phyloP scores from a whole-genome alignment of 768 basidiomycete species.

The Dentipellis sp. region DNA sequence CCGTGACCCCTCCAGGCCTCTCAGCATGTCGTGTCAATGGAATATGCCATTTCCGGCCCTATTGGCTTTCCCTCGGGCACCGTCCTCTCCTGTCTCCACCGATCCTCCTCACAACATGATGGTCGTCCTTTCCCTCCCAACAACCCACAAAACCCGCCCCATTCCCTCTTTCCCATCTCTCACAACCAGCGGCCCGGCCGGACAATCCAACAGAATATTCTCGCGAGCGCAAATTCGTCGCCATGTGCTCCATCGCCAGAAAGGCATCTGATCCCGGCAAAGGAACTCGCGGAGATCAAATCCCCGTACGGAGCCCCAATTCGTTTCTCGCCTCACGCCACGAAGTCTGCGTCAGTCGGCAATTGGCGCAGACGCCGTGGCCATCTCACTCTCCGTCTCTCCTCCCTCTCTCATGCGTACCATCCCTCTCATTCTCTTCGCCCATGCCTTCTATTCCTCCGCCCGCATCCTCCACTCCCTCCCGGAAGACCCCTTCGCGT shows the following conservation, averaged over 20 bases:
- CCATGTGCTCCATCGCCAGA: constrained; percentile 9
- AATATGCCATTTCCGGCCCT: constrained; percentile 14
- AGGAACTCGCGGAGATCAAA: constrained; percentile 14
- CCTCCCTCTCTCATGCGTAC: neutral
- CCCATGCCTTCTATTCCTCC: constrained; percentile 5
- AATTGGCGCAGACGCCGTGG: constrained; percentile 4
- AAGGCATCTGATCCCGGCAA: neutral
- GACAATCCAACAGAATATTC: neutral
- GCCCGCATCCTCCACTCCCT: constrained; percentile 46
- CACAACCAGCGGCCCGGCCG: neutral
- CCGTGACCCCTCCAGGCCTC: constrained; percentile 2
- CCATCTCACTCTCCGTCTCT: neutral
- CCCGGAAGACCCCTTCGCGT: constrained; percentile 73
- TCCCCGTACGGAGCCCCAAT: constrained; percentile 6
- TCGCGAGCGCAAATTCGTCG: neutral
- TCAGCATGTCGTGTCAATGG: constrained; percentile 11
- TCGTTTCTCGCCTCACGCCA: constrained; percentile 14
- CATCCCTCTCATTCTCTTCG: neutral
- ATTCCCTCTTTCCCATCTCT: constrained; percentile 3
- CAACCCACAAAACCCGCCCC: neutral
- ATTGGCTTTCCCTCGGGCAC: neutral
- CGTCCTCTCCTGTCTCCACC: neutral
- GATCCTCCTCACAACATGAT: neutral
- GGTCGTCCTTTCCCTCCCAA: neutral
- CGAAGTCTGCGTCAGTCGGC: constrained; percentile 10